Conservation (phyloP, 306 rosid genomes). For the Prinsepia uniflora region DNA sequence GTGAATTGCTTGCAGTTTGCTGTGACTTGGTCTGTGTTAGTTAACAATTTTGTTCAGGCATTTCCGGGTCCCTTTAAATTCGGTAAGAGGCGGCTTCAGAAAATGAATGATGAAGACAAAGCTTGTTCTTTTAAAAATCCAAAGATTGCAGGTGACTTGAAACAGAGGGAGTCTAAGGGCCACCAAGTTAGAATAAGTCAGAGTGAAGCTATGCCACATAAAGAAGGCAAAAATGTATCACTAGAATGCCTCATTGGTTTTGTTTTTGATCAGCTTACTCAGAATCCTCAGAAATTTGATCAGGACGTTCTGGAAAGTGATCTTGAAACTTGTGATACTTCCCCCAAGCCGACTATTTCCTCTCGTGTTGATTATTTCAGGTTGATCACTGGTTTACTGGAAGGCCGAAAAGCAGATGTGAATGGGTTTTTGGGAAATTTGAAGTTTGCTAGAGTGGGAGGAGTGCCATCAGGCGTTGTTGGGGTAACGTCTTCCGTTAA, state of each 20-base stretch:
- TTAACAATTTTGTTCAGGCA: slow-evolving; percentile 69
- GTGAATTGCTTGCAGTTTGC: slow-evolving; percentile 79
- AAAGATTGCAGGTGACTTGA: slow-evolving; percentile 48
- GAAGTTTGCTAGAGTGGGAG: slow-evolving; percentile 89
- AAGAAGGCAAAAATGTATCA: slow-evolving; percentile 55
- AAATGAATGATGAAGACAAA: slow-evolving; percentile 50
- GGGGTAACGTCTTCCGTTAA: slow-evolving; percentile 58
- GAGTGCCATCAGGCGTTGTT: slow-evolving; percentile 64
- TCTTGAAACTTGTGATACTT: slow-evolving; percentile 26
- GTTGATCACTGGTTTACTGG: slow-evolving; percentile 52
- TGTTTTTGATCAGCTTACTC: slow-evolving; percentile 63
- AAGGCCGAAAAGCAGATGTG: slow-evolving; percentile 61
- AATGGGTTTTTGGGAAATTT: slow-evolving; percentile 85
- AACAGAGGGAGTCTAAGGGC: slow-evolving; percentile 46
- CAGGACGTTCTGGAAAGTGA: slow-evolving; percentile 39
- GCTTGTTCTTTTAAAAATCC: slow-evolving; percentile 45
- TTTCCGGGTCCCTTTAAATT: slow-evolving; percentile 76
- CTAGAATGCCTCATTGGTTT: slow-evolving; percentile 72
- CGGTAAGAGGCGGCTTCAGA: slow-evolving; percentile 63
- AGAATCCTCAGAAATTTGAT: slow-evolving; percentile 59
- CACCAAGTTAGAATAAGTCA: slow-evolving; percentile 23
- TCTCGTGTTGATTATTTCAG: slow-evolving; percentile 50
- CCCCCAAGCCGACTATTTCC: slow-evolving; percentile 24
- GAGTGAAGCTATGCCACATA: slow-evolving; percentile 35
- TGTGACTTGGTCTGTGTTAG: slow-evolving; percentile 68